Evolutionary conservation across 495 filamentous ascomycete species (phyloP), one percentile per base, ranked within the genome.

Genomic region (Daldinia loculata): DNA sequence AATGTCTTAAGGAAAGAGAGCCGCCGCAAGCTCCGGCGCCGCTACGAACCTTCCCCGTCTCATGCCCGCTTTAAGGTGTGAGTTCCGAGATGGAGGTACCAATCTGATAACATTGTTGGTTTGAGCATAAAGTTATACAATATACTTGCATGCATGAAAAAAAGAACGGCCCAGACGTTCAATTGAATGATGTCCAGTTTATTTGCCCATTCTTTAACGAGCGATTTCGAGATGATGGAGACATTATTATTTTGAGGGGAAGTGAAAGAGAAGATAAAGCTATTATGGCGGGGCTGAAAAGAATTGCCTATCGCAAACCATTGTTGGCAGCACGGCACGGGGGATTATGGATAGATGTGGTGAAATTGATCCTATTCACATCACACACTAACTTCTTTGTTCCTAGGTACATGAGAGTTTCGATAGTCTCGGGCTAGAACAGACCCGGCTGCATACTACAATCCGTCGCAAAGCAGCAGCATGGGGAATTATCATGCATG

Each of bases 401-500:
- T 27, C 8, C 38, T 70, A 45, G 60, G 34, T 61, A 66, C 51
- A 61, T 56, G 11, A 66, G 39, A 45, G 43, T 65, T 71, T 63
- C 59, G 38, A 71, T 71, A 71, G 68, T 63, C 34, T 32, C 48
- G 63, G 63, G 53, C 63, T 67, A 52, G 62, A 58, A 58, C 58
- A 63, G n/a, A 38, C 34, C 59, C 53, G 41, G 56, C 36, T 43
- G 58, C 41, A 61, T 58, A 36, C 39, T 55, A 58, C 43, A 45
- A 27, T 41, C 61, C 57, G 61, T 61, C 48, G 55, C 43, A 34
- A 38, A 71, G 26, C 63, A 63, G 43, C 45, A 71, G 57, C 62
- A 67, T 66, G 53, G 63, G 59, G 69, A 52, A 43, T 59, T 59
- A 39, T 41, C 59, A 72, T 72, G 63, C 69, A 67, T 67, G 36